A percentile compares a stretch with the other conserved stretches of the same genome.
Conservation (phyloP, 345 rosid genomes). For the Salix arbutifolia region DNA sequence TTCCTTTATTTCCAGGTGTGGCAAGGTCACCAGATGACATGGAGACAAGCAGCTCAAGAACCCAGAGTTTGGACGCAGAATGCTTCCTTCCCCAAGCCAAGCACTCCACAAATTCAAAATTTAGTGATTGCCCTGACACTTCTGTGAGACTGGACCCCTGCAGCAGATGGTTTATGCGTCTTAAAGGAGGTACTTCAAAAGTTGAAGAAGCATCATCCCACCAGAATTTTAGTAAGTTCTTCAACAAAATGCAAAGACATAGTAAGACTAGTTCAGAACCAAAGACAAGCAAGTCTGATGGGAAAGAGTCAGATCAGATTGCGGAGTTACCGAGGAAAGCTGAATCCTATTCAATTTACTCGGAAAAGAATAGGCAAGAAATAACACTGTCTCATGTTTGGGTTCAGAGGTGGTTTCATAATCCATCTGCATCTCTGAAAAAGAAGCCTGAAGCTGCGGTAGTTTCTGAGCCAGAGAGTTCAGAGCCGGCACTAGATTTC, state of each 20-base stretch:
- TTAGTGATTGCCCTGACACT: conserved; percentile 23
- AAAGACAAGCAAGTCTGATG: conserved; percentile 20
- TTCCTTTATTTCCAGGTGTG: conserved; percentile 32
- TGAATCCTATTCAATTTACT: conserved; percentile 21
- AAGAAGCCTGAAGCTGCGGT: conserved; percentile 24
- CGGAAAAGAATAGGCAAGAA: conserved; percentile 26
- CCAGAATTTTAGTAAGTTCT: conserved; percentile 35
- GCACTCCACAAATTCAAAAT: conserved; percentile 36
- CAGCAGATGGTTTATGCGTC: conserved; percentile 83
- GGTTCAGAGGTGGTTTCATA: conserved; percentile 74
- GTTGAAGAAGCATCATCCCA: conserved; percentile 38
- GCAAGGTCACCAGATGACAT: conserved; percentile 31
- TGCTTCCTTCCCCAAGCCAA: conserved; percentile 38
- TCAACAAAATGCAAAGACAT: conserved; percentile 30
- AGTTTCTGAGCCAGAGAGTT: conserved; percentile 36
- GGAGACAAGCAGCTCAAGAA: conserved; percentile 61
- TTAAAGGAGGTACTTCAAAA: conserved; percentile 37
- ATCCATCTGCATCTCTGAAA: conserved; percentile 14
- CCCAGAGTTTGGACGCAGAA: conserved; percentile 67
- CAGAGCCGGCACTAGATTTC: conserved; percentile 23
- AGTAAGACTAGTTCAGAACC: conserved; percentile 34
- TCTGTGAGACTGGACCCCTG: conserved; percentile 35
- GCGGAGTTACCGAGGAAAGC: conserved; percentile 21
- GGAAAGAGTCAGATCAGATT: conserved; percentile 26
- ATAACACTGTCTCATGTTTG: conserved; percentile 45